Evolutionary conservation across 495 filamentous ascomycete genomes (phyloP).

Genomic region (Pseudevernia furfuracea): DNA sequence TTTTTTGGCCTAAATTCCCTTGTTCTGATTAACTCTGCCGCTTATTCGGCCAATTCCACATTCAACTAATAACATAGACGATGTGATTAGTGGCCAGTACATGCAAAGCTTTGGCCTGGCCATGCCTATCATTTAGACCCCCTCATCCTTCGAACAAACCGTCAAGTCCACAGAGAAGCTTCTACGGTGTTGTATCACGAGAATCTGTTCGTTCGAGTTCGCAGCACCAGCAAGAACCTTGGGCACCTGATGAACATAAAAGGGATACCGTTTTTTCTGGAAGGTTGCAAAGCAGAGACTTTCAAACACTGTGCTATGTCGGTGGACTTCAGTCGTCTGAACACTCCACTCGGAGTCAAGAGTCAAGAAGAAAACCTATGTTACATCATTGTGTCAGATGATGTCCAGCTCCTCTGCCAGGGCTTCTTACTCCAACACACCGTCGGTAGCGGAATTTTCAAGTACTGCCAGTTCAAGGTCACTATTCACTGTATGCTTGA

Average conservation of each 20-base stretch:
- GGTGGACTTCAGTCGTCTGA: background rate
- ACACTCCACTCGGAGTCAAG: background rate
- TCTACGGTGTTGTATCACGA: background rate
- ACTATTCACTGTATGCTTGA: background rate
- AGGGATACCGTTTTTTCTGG: background rate
- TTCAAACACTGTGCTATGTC: background rate
- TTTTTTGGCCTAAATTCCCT: background rate
- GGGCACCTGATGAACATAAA: background rate
- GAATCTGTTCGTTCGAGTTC: background rate
- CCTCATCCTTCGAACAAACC: background rate
- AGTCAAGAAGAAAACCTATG: background rate
- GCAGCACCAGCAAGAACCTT: background rate
- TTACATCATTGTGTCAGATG: background rate
- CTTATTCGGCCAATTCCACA: background rate
- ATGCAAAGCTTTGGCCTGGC: background rate
- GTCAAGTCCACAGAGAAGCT: background rate
- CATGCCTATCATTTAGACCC: background rate
- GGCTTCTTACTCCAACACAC: background rate
- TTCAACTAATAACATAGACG: background rate
- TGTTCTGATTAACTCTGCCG: background rate
- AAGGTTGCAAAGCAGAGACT: background rate
- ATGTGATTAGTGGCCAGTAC: background rate
- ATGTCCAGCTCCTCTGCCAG: background rate
- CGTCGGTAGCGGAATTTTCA: background rate
- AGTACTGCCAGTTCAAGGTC: background rate